phyloP scores from a whole-genome alignment of 768 basidiomycete species.

The Podaxis sp. region DNA sequence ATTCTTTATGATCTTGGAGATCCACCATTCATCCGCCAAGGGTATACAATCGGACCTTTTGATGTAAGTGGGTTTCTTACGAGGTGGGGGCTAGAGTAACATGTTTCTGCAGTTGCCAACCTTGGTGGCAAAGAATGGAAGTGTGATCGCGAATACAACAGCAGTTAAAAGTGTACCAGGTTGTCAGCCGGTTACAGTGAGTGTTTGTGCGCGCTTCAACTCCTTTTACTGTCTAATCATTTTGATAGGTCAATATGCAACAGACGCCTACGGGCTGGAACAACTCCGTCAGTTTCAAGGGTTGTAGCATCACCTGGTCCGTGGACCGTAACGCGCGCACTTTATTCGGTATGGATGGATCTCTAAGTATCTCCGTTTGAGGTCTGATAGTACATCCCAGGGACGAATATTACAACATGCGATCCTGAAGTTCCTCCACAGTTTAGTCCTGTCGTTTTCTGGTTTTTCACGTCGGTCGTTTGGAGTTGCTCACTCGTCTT shows the following conservation, averaged over 20 bases:
- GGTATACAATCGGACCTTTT: constrained; percentile 47
- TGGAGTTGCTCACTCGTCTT: neutral
- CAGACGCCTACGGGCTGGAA: constrained; percentile 36
- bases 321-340: constrained; percentile 37
- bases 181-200: constrained; percentile 39
- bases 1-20: constrained; percentile 43
- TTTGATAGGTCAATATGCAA: constrained; percentile 35
- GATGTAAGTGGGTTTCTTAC: constrained; percentile 29
- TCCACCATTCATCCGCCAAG: constrained; percentile 43
- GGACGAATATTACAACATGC: constrained; percentile 30
- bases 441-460: constrained; percentile 52
- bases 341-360: constrained; percentile 37
- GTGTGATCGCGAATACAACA: constrained; percentile 46
- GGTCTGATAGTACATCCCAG: constrained; percentile 16
- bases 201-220: neutral
- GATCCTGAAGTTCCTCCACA: constrained; percentile 24
- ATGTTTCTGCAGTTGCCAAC: constrained; percentile 32
- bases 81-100: neutral
- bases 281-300: constrained; percentile 37
- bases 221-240: neutral
- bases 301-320: constrained; percentile 38
- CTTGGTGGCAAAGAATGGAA: constrained; percentile 39
- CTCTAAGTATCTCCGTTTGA: neutral
- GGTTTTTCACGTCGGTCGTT: constrained; percentile 46
- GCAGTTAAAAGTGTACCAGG: constrained; percentile 43